Evolutionary conservation across 2,329 filamentous ascomycete genomes (phyloP), one percentile per base, ranked within the genome.

Genomic region (Penicillium sp.): DNA sequence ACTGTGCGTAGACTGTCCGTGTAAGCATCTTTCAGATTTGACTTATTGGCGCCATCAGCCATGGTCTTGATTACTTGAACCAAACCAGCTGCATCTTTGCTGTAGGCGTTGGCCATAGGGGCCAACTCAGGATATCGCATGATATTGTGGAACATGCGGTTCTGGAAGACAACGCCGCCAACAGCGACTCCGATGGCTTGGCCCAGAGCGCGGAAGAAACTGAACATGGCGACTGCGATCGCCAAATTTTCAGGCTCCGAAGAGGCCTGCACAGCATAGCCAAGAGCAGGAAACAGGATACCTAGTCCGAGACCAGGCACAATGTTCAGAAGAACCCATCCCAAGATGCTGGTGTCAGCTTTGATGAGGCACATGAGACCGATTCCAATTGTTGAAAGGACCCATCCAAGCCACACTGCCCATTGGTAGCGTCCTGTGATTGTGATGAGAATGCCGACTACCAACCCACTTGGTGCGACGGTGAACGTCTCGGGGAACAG

Each of bases 151-250:
- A 73, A 75, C 72, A 87, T 82, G 53, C 79, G 77, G 59, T 89
- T 90, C 69, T 90, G 86, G 72, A 90, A 89, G 49, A 88, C 80
- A 31, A 87, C 84, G 3, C 87, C 86, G 2, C 84, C 83, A 48
- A 88, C 77, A 2, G 87, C 85, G 3, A 89, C 83, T 22, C 87
- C 87, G 9, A 89, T 71, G 0, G 82, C 78, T 66, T 88, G 85
- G 0, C 87, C 87, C 22, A 89, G 79, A 1, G 82, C 80, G 13
- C 85, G 81, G 62, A 86, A 80, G 75, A 90, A 90, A 49, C 81
- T 82, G 71, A 86, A 88, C 75, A 89, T 83, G 10, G 83, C 85
- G 0, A 81, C 80, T 0, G 84, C 81, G 55, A 84, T 83, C 1
- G 84, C 81, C 39, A 86, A 81, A 62, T 87, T 81, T 53, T 79